These are phyloP conservation scores for Kodamaea fungicola DNA, from an alignment of 1,139 yeast species.

Conservation along the genomic window DNA sequence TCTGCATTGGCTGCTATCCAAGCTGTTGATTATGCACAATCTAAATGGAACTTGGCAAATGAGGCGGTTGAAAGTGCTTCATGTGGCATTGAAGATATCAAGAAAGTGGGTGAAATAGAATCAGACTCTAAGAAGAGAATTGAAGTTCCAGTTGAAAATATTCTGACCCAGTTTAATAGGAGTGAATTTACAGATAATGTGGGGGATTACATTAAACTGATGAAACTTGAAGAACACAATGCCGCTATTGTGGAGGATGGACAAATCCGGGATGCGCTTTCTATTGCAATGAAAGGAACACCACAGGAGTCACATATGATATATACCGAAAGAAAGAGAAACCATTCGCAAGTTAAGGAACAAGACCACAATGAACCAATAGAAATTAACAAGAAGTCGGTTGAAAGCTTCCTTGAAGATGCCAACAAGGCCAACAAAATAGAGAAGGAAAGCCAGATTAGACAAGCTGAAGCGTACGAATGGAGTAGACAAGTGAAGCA, in stretches of 20 bases:
- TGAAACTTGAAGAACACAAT: constrained; percentile 2
- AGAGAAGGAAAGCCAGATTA: constrained; percentile 42
- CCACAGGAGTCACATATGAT: not conserved
- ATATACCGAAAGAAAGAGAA: not conserved
- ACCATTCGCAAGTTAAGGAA: constrained; percentile 3
- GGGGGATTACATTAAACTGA: constrained; percentile 2
- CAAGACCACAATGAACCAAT: constrained; percentile 1
- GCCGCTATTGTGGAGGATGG: constrained; percentile 8
- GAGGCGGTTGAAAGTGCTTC: constrained; percentile 1
- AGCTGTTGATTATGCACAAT: constrained; percentile 4
- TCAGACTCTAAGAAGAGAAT: constrained; percentile 4
- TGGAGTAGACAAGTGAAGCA: constrained; percentile 40
- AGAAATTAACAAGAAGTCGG: constrained; percentile 15
- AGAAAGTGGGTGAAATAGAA: not conserved
- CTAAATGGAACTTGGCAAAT: constrained; percentile 1
- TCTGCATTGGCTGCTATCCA: constrained; percentile 4
- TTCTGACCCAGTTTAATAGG: constrained; percentile 19
- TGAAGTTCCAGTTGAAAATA: constrained; percentile 9
- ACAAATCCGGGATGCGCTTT: constrained; percentile 21
- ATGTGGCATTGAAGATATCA: not conserved
- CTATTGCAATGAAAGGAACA: constrained; percentile 18
- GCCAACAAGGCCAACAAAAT: constrained; percentile 37
- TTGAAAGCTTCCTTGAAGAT: constrained; percentile 39
- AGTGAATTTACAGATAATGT: constrained; percentile 15
- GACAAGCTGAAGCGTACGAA: constrained; percentile 52